Evolutionary conservation across 768 basidiomycete genomes (phyloP).

Genomic region (Hericium coralloides): DNA sequence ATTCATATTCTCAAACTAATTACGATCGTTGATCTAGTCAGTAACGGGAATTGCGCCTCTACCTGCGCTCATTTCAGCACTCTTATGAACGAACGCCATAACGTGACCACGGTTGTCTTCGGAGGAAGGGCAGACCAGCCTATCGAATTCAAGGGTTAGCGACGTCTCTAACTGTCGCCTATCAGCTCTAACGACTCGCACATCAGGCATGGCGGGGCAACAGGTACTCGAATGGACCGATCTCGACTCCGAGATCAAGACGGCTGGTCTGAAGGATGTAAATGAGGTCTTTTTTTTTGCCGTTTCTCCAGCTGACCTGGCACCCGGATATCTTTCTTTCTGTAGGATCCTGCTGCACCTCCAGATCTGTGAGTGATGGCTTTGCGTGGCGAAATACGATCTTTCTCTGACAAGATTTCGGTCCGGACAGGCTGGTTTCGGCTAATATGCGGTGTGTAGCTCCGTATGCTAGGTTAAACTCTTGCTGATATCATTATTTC

Average conservation of each 20-base stretch:
- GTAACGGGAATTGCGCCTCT: constrained; percentile 33
- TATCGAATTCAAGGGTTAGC: constrained; percentile 37
- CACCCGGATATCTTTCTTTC: not conserved
- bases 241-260: constrained; percentile 23
- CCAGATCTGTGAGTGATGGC: constrained; percentile 26
- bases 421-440: constrained; percentile 18
- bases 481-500: not conserved
- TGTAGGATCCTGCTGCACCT: constrained; percentile 27
- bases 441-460: constrained; percentile 31
- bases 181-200: constrained; percentile 38
- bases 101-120: constrained; percentile 39
- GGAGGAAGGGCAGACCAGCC: constrained; percentile 39
- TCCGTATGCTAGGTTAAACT: not conserved
- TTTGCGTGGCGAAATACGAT: not conserved
- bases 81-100: constrained; percentile 41
- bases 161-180: not conserved
- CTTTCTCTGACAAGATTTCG: constrained; percentile 1
- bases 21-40: not conserved
- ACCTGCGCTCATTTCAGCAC: constrained; percentile 52
- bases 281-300: not conserved
- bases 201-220: constrained; percentile 30
- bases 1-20: not conserved
- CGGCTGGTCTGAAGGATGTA: constrained; percentile 24
- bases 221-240: constrained; percentile 25
- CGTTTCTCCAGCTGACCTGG: not conserved